Evolutionary conservation across 805 yeast genomes (phyloP), one percentile per base, ranked within the genome.

Genomic region (Saturnispora ahearnii): DNA sequence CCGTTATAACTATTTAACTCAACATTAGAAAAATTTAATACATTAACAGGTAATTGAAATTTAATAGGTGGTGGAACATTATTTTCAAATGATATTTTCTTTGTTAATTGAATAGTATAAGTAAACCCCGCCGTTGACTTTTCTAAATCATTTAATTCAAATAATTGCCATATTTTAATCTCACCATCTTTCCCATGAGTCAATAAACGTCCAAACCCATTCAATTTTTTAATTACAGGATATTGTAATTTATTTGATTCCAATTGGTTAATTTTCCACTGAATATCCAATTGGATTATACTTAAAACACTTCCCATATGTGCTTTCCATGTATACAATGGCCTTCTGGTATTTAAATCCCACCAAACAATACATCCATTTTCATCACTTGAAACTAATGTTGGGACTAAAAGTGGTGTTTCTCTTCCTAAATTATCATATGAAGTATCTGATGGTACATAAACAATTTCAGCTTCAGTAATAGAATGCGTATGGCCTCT

Each of bases 11-110:
- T 60, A 7, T 45, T 49, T 15, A 74, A 62, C 5, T 73, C 81
- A n/a, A 82, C 79, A 49, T 81, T 79, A 56, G 88, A 76, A 62
- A 82, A 87, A 57, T 85, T 87, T 54, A 87, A 66, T 4, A 87
- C 71, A 62, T 87, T 87, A 41, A 84, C 84, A 5, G 89, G 89
- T 55, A 84, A 70, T 15, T 75, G 72, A 53, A 74, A 71, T 1
- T 68, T 62, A 31, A 64, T 12, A 15, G 48, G 51, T 3, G 58
- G 58, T 4, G 26, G 12, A 1, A n/a, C 7, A 5, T 30, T 26
- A 10, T 26, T 26, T 26, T 24, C 44, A 44, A 42, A 50, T 24
- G 22, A 13, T 3, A 52, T 5, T 31, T 52, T 50, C 47, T 59
- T 55, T 41, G 56, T 59, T 40, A 65, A 45, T 3, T 45, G 11